Base-by-base conservation (phyloP, 106 monocot genomes). In the Gastrodia elata region DNA sequence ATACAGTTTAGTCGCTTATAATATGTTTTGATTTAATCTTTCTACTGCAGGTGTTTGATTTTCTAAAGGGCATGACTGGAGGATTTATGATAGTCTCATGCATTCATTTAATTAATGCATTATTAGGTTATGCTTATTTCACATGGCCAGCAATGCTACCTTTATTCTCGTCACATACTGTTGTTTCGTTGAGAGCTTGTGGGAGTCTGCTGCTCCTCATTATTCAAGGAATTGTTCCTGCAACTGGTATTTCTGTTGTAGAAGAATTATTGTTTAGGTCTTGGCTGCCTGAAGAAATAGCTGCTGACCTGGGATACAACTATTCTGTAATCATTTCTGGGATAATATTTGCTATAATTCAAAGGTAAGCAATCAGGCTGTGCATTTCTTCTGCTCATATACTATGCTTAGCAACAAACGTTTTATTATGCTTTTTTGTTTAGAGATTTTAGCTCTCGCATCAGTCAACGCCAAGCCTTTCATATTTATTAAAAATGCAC, bases 241-340 rank as follows among this genome's bases (percentile, higher is more conserved):
- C 98, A 71, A 77, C 75, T 74, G 77, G 86, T 35, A 68, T 91
- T 80, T 75, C 87, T 35, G 36, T 75, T 8, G 93, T 91, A 20
- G 93, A 98, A 78, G 93, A 98, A 64, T 70, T 97, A 38, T 64
- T 97, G 49, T 97, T 97, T 76, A 80, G 92, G 72, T 90, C 97
- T 71, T 93, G 97, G 97, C 74, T 97, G 22, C 73, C 79, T 39
- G 88, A 93, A 71, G 98, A 98, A 82, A 72, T 91, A 59, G 86
- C 86, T 64, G 87, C 80, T 27, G 93, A 98, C 42, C 75, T 85
- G 77, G 93, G 98, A 6, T 84, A 88, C 73, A 74, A 80, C 48
- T 74, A 6, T 55, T 86, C 98, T 30, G 75, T 93, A 26, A 5
- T 93, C 35, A 73, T 98, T 73, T 91, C 93, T 64, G 98, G 85